Evolutionary conservation across 352 stramenopile species (phyloP), one percentile per base, ranked within the genome.

Genomic region (Phytophthora tubulina): DNA sequence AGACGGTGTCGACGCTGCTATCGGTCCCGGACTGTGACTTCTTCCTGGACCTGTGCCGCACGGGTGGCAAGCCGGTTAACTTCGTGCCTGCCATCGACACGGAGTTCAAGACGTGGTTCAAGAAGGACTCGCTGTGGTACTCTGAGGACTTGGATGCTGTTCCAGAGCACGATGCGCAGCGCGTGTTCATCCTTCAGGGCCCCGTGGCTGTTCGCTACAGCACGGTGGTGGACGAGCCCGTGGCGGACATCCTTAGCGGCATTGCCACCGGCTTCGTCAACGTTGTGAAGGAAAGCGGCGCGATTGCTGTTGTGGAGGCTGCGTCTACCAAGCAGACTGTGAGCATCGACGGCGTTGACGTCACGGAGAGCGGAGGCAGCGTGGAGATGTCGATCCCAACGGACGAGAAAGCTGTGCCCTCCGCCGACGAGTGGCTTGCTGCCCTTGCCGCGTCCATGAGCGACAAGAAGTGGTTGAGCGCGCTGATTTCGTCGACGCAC

Each of bases 91-190:
- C 82, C 6, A 88, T 97, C 21, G 88, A 97, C 82, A 79, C 73
- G 30, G 91, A 97, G 38, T 81, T 97, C 51, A 83, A 84, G 61
- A 92, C 80, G 7, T 97, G 88, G 88, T 95, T 97, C 72, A 97
- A 95, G 81, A 97, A 95, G 73, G 91, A 97, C 64, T 96, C 89
- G 49, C 68, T 97, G 15, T 97, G 91, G 91, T 97, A 95, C 80
- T 96, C 89, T 42, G 90, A 97, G 66, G 88, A 96, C 41, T 68
- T 97, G 62, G 90, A 96, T 35, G 89, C 87, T 1, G 86, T 97
- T 5, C 88, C 86, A 0, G 82, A 84, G 48, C 84, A 79, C 30
- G 90, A 97, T 63, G 84, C 81, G 10, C 88, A 95, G 71, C 86
- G 90, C 7, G 91, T 95, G 7, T 91, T 88, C 71, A 89, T 97